Evolutionary conservation across 805 yeast species (phyloP).

Genomic region (Sungouiella blattae): DNA sequence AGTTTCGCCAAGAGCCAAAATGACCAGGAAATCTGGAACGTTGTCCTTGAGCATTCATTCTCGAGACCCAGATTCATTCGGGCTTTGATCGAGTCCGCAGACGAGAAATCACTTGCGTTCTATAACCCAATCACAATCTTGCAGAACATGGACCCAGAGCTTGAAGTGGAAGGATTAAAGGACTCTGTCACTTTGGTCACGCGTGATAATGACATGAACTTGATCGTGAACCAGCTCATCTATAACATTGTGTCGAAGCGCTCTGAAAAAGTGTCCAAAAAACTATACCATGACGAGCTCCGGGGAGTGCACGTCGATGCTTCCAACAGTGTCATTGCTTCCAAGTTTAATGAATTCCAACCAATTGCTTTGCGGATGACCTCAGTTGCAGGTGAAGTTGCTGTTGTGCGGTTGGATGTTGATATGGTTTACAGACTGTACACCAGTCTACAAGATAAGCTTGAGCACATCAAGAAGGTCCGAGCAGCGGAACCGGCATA

Average conservation of each 20-base stretch:
- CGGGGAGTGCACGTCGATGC: conserved; percentile 26
- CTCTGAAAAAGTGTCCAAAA: conserved; percentile 25
- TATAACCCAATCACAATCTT: conserved; percentile 69
- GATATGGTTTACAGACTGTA: conserved; percentile 6
- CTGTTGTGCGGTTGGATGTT: conserved; percentile 5
- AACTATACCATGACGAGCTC: conserved; percentile 19
- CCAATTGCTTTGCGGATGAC: conserved; percentile 17
- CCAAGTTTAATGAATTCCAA: conserved; percentile 26
- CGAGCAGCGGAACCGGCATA: not conserved
- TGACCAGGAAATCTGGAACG: conserved; percentile 79
- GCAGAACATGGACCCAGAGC: conserved; percentile 55
- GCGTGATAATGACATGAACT: conserved; percentile 54
- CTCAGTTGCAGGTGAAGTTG: conserved; percentile 3
- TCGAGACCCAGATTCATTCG: conserved; percentile 72
- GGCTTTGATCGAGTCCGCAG: conserved; percentile 67
- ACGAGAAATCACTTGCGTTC: conserved; percentile 42
- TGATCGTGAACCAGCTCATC: conserved; percentile 53
- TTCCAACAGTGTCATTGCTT: conserved; percentile 12
- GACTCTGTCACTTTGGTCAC: conserved; percentile 59
- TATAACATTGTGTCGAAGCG: conserved; percentile 31
- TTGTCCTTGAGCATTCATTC: conserved; percentile 66
- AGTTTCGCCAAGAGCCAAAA: conserved; percentile 65
- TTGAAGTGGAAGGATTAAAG: conserved; percentile 64
- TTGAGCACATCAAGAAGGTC: conserved; percentile 13
- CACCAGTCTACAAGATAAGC: conserved; percentile 15